Evolutionary conservation across 805 yeast species (phyloP).

Genomic region (Zygosaccharomyces kombuchaensis): DNA sequence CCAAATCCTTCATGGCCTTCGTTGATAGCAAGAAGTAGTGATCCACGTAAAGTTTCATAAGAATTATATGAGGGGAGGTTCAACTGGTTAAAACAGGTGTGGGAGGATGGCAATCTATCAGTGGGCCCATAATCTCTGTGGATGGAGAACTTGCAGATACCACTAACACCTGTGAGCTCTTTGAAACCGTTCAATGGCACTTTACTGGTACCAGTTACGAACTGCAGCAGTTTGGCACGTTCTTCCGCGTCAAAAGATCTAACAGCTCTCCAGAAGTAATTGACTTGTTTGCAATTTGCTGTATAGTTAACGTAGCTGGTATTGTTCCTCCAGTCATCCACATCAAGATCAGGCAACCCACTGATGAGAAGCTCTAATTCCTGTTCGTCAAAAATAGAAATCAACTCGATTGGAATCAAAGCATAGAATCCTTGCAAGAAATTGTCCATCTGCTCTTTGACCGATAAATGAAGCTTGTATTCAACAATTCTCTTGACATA

Average conservation of each 20-base stretch:
- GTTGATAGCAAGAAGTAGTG: conserved; percentile 76
- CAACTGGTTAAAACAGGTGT: conserved; percentile 94
- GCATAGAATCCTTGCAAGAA: conserved; percentile 87
- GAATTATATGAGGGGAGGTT: conserved; percentile 90
- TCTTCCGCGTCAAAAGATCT: conserved; percentile 91
- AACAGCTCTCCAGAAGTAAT: conserved; percentile 98
- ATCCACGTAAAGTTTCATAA: conserved; percentile 78
- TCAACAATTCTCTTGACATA: conserved; percentile 84
- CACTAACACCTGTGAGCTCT: conserved; percentile 82
- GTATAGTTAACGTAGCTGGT: conserved; percentile 78
- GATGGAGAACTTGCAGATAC: conserved; percentile 78
- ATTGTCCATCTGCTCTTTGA: conserved; percentile 80
- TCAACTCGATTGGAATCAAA: conserved; percentile 75
- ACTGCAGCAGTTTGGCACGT: conserved; percentile 87
- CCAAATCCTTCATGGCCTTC: conserved; percentile 98
- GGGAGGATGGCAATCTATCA: conserved; percentile 89
- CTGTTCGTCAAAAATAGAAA: conserved; percentile 89
- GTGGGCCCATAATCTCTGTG: conserved; percentile 83
- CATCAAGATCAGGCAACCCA: conserved; percentile 94
- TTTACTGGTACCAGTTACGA: conserved; percentile 95
- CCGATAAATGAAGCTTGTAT: conserved; percentile 76
- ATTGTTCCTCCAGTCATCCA: conserved; percentile 91
- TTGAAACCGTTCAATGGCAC: conserved; percentile 94
- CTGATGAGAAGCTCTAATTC: conserved; percentile 89
- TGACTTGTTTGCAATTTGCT: conserved; percentile 77